Conservation (phyloP, 306 rosid genomes). For the Corylus heterophylla region DNA sequence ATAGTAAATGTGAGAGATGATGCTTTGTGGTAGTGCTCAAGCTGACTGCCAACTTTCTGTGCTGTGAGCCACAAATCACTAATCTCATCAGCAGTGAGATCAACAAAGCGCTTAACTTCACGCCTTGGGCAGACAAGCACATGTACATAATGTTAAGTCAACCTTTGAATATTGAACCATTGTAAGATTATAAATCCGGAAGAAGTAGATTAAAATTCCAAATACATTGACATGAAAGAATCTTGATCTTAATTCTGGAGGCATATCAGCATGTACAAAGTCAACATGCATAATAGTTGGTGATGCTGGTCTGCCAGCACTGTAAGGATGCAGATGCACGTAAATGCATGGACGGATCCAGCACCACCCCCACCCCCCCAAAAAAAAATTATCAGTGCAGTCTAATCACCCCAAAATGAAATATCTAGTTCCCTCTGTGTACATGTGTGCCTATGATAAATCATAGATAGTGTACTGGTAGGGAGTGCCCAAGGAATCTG, state of each 20-base stretch:
- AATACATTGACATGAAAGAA: background rate
- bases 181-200: constrained; percentile 8
- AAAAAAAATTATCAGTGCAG: background rate
- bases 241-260: background rate
- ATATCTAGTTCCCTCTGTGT: background rate
- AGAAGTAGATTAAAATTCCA: constrained; percentile 5
- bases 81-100: constrained; percentile 86
- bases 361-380: too few relatives aligned
- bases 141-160: constrained; percentile 72
- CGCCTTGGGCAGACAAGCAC: constrained; percentile 96
- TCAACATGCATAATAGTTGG: background rate
- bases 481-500: too few relatives aligned
- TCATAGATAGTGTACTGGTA: too few relatives aligned
- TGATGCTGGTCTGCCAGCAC: constrained; percentile 11
- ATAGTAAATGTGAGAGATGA: constrained; percentile 76
- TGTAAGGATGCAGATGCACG: constrained; percentile 8
- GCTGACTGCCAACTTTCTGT: constrained; percentile 69
- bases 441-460: too few relatives aligned
- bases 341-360: too few relatives aligned
- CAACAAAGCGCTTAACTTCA: constrained; percentile 81
- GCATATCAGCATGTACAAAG: background rate
- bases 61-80: constrained; percentile 89
- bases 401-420: background rate
- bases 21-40: constrained; percentile 79
- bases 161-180: constrained; percentile 19